Base-by-base conservation (phyloP, 1,284 basidiomycete species). In the Ganoderma meredithae region DNA sequence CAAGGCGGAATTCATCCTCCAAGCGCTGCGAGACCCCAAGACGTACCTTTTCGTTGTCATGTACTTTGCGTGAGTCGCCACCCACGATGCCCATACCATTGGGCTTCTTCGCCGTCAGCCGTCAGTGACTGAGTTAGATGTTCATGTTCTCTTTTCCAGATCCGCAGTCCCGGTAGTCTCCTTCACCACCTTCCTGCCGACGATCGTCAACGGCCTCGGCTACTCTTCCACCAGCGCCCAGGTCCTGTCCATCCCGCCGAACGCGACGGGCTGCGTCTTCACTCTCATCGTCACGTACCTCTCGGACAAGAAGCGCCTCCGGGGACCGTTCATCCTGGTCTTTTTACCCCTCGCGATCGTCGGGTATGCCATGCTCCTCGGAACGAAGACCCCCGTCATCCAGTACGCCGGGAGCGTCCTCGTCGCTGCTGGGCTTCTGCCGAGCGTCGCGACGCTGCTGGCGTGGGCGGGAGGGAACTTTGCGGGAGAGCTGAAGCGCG, bases 401-500 rank as follows among this genome's bases (percentile, higher is more conserved):
- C 86, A 88, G 71, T 92, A 92, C 70, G 82, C 86, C 2, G 88
- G 89, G 10, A 83, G 89, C 0, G 85, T 88, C 76, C 79, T 92
- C 52, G 83, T 85, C 9, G 84, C 87, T 33, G 82, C 85, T 0
- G 90, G 90, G 0, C 81, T 90, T 7, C 92, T 88, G 75, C 85
- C 86, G 0, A 87, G 85, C 25, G 89, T 88, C 71, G 84, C 89
- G 1, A 78, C 89, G n/a, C 79, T 90, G 40, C 76, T 89, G 13
- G 86, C 86, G 64, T 90, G 90, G 86, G 87, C 89, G 0, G 83
- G 86, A 15, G 89, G 91, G 76, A 92, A 92, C 71, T 85, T 91
- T 17, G 87, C 87, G 2, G 87, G 86, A 3, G 90, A 91, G 73
- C 91, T 89, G 1, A 91, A 91, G 76, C 84, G 90, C 2, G 90